Evolutionary conservation across 116 monocot genomes (phyloP), one percentile per base, ranked within the genome.

Genomic region (Cymodocea nodosa): DNA sequence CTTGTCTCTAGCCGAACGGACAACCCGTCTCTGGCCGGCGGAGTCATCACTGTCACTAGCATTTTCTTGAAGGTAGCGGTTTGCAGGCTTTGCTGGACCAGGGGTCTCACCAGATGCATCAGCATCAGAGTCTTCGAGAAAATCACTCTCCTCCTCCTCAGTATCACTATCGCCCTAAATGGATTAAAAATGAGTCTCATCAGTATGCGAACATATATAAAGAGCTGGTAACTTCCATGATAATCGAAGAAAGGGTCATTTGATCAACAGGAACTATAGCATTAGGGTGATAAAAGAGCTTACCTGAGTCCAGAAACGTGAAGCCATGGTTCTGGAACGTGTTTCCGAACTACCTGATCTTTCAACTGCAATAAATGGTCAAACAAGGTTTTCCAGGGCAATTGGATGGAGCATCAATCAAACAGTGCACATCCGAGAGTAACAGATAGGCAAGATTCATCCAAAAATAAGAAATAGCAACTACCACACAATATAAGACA

Each of bases 261-360:
- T 6, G 44, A 44, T 44, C 30, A 44, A 8, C 44, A 11, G 44
- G 0, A 6, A 44, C 2, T 30, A 30, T 30, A 30, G 30, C 30
- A 44, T 8, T 11, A 44, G 6, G 44, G 11, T 44, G 44, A 44
- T 44, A 6, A 2, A 6, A 44, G 0, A 44, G 5, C 44, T 44
- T 0, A 89, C 85, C 83, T 90, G 82, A 23, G 69, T 76, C 91
- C 91, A 92, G 78, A 92, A 92, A 62, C 87, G 84, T 34, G 91
- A 92, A 60, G 84, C 84, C 91, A 92, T 92, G 65, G 39, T 67
- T 62, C 17, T 62, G 35, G 19, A 4, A 8, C 10, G 39, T 18
- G 37, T 40, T 40, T 62, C 1, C 16, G 37, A 36, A 10, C 20
- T n/a, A 37, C 37, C 36, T 15, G 61, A 17, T 67, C 74, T 62